A percentile compares a stretch with the other conserved stretches of the same genome.
Conservation (phyloP, 108 stramenopile species). For the Skeletonema tropicum region DNA sequence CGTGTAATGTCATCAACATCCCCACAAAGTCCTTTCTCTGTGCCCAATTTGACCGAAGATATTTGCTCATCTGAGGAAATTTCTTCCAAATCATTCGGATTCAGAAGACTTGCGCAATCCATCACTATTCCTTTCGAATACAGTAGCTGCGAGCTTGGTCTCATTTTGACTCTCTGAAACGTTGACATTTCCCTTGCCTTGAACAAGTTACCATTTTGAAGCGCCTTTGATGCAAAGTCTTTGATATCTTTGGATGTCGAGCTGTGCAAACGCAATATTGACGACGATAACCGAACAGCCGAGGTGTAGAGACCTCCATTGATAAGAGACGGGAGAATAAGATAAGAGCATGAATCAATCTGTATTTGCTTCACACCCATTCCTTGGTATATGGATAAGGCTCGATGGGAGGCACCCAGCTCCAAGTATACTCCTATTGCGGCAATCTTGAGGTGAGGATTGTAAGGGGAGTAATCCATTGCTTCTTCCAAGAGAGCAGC, state of each 20-base stretch:
- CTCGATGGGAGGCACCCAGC: constrained; percentile 51
- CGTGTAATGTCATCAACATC: constrained; percentile 59
- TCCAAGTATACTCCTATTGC: constrained; percentile 60
- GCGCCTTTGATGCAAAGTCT: constrained; percentile 61
- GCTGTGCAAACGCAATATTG: constrained; percentile 64
- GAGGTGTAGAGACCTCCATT: constrained; percentile 75
- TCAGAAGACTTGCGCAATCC: constrained; percentile 69
- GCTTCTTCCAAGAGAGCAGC: constrained; percentile 68
- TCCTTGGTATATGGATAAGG: constrained; percentile 55
- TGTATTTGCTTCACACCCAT: constrained; percentile 82
- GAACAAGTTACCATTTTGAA: constrained; percentile 64
- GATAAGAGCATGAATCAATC: constrained; percentile 75
- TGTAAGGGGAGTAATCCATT: constrained; percentile 78
- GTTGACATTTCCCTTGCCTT: constrained; percentile 76
- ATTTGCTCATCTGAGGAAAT: constrained; percentile 16
- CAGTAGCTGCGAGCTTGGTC: constrained; percentile 55
- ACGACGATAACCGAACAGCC: constrained; percentile 54
- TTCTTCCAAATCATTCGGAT: constrained; percentile 38
- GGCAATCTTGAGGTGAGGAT: constrained; percentile 74
- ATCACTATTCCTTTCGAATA: constrained; percentile 72
- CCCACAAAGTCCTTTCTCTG: constrained; percentile 71
- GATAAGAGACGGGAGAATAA: constrained; percentile 63
- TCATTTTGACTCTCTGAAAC: constrained; percentile 76
- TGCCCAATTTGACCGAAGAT: constrained; percentile 37
- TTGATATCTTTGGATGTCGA: constrained; percentile 64